Conservation (phyloP, 2,329 filamentous ascomycete genomes). For the Colletotrichum melonis region DNA sequence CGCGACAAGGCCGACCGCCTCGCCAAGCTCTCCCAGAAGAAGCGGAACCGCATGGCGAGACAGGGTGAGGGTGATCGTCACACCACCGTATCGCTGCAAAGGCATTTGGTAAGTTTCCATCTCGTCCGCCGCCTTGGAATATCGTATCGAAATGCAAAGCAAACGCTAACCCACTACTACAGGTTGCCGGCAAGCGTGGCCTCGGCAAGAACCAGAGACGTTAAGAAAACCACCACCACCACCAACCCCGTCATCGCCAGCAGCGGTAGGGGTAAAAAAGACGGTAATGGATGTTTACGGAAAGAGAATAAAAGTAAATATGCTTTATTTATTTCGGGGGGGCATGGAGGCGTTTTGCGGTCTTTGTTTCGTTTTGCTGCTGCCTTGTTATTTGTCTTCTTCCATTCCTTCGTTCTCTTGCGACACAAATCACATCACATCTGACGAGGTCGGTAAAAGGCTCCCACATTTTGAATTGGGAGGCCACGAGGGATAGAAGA, state of each 20-base stretch:
- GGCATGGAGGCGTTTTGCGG: conserved; percentile 29
- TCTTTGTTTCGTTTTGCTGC: conserved; percentile 14
- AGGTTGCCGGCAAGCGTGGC: conserved; percentile 91
- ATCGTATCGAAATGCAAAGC: neutral
- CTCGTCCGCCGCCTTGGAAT: neutral
- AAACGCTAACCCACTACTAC: conserved; percentile 45
- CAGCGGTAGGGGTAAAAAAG: neutral
- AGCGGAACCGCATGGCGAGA: conserved; percentile 98
- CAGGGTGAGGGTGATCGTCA: conserved; percentile 98
- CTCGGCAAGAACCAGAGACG: conserved; percentile 88
- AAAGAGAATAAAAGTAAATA: conserved; percentile 34
- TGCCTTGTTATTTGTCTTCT: neutral
- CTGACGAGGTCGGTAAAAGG: neutral
- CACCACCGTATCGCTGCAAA: conserved; percentile 81
- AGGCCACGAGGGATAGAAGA: neutral
- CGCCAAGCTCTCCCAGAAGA: conserved; percentile 92
- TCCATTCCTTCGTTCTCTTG: neutral
- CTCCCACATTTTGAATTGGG: neutral
- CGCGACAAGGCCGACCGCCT: conserved; percentile 86
- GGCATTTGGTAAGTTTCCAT: conserved; percentile 82
- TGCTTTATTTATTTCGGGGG: conserved; percentile 14
- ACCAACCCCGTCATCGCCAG: neutral
- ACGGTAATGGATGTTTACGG: conserved; percentile 24
- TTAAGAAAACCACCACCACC: conserved; percentile 51
- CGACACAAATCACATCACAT: neutral